A percentile compares a stretch with the other conserved stretches of the same genome.
Evolutionary conservation across 2,329 filamentous ascomycete species (phyloP).

Genomic region (Stromatinia cepivora): DNA sequence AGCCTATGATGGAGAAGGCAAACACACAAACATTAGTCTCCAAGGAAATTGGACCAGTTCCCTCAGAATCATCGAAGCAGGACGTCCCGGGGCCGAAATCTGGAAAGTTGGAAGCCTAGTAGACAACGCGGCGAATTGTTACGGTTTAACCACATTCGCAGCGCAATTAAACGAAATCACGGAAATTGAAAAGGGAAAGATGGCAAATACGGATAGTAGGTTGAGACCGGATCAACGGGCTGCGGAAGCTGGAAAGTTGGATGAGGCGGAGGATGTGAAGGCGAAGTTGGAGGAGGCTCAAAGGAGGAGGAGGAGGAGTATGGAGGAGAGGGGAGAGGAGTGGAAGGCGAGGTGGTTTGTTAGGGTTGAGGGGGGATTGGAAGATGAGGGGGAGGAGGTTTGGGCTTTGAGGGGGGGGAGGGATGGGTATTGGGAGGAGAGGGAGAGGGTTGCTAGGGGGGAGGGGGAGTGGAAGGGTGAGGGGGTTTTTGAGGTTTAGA

Average conservation of each 20-base stretch:
- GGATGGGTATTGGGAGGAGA: slow-evolving; percentile 92
- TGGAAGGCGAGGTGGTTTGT: slow-evolving; percentile 85
- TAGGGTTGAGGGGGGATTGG: slow-evolving; percentile 58
- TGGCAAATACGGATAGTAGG: slow-evolving; percentile 80
- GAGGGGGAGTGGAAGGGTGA: slow-evolving; percentile 62
- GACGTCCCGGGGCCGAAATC: slow-evolving; percentile 64
- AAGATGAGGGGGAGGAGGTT: slow-evolving; percentile 65
- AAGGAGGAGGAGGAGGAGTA: slow-evolving; percentile 67
- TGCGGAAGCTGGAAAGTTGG: slow-evolving; percentile 77
- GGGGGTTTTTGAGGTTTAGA: slow-evolving; percentile 47
- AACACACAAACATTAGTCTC: slow-evolving; percentile 65
- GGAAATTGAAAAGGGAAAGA: slow-evolving; percentile 67
- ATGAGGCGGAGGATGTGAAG: slow-evolving; percentile 82
- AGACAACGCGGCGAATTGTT: slow-evolving; percentile 74
- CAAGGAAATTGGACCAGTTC: slow-evolving; percentile 81
- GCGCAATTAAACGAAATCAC: slow-evolving; percentile 88
- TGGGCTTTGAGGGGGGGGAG: slow-evolving; percentile 78
- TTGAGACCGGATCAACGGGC: slow-evolving; percentile 85
- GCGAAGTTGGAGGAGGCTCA: slow-evolving; percentile 83
- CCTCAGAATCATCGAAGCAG: slow-evolving; percentile 65
- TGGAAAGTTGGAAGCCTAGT: slow-evolving; percentile 81
- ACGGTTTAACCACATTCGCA: slow-evolving; percentile 86
- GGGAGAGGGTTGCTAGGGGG: slow-evolving; percentile 48
- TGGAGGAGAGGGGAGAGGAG: slow-evolving; percentile 72
- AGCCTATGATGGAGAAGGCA: slow-evolving; percentile 65